These are phyloP conservation scores for Abelmoschus esculentus DNA, from an alignment of 345 rosid species.

Conservation along the genomic window DNA sequence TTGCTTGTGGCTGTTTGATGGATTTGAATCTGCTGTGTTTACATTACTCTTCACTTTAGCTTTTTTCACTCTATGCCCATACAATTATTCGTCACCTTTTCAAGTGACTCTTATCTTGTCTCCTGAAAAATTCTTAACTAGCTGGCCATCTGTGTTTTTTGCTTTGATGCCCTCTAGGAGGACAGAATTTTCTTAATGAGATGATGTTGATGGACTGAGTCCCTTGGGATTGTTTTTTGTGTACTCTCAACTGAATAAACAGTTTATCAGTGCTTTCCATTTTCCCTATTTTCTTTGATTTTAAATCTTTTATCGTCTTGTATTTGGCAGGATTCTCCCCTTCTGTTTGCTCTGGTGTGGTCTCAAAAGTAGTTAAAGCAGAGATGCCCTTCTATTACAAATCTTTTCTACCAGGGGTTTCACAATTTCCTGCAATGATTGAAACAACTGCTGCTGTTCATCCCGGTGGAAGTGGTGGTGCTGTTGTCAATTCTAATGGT, in stretches of 20 bases:
- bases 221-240: constrained; percentile 1
- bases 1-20: background rate
- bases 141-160: background rate
- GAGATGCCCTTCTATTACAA: constrained; percentile 26
- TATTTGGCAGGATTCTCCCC: constrained; percentile 53
- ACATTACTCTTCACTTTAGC: background rate
- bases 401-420: constrained; percentile 23
- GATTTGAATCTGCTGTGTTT: background rate
- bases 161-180: background rate
- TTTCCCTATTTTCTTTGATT: constrained; percentile 6
- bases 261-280: background rate
- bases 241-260: background rate
- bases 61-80: background rate
- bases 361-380: constrained; percentile 70
- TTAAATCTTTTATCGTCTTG: constrained; percentile 5
- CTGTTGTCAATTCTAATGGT: constrained; percentile 55
- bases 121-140: background rate
- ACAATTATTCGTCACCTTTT: background rate
- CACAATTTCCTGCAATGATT: constrained; percentile 64
- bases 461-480: constrained; percentile 96
- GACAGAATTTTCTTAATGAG: background rate
- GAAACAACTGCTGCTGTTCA: constrained; percentile 97
- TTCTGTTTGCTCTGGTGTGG: constrained; percentile 77
- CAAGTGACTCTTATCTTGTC: background rate
- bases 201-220: constrained; percentile 6